Percentiles rank a stretch among this genome's conserved stretches.
phyloP scores from a whole-genome alignment of 1,284 basidiomycete species.

The Schizophyllum commune region DNA sequence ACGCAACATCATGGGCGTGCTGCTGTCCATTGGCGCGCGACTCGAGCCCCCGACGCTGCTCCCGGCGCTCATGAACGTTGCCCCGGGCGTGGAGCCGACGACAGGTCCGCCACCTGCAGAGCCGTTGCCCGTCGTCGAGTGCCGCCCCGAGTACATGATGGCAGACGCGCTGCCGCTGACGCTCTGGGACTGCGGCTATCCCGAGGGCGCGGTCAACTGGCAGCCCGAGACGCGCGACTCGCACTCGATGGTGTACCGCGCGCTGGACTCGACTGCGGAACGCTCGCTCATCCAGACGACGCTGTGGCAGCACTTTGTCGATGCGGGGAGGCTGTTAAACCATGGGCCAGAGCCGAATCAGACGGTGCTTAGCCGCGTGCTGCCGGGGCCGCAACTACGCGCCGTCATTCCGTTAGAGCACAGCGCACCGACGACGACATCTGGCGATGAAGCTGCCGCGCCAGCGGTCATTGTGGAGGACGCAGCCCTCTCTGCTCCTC shows the following conservation, averaged over 20 bases:
- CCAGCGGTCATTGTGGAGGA: too few relatives aligned
- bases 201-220: constrained; percentile 67
- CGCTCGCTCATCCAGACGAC: neutral
- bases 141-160: constrained; percentile 91
- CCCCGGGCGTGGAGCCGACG: constrained; percentile 23
- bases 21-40: constrained; percentile 84
- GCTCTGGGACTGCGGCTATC: constrained; percentile 88
- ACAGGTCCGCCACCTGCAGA: constrained; percentile 19
- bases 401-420: constrained; percentile 1
- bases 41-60: constrained; percentile 74
- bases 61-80: constrained; percentile 68
- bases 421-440: constrained; percentile 1
- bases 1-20: constrained; percentile 88
- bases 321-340: constrained; percentile 36
- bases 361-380: constrained; percentile 11
- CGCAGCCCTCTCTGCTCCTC: neutral
- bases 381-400: neutral
- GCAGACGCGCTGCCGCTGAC: constrained; percentile 87
- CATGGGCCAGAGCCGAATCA: constrained; percentile 28
- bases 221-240: constrained; percentile 38
- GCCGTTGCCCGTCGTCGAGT: constrained; percentile 41
- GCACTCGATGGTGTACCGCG: constrained; percentile 49
- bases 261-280: constrained; percentile 34
- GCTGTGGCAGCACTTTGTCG: constrained; percentile 41
- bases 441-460: too few relatives aligned